Conservation (phyloP, 257 asterid species). For the Buddleja alternifolia region DNA sequence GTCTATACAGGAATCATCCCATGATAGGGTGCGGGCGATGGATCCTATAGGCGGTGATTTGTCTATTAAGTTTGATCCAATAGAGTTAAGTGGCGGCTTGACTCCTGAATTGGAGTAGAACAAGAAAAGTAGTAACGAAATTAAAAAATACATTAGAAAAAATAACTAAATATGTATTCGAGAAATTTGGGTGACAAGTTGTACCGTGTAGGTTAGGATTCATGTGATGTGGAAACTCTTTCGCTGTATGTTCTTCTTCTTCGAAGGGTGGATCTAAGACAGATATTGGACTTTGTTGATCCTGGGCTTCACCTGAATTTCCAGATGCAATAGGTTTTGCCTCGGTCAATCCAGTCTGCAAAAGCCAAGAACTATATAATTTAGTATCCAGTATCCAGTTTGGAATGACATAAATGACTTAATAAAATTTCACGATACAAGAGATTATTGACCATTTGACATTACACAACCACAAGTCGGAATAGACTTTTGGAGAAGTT, state of each 20-base stretch:
- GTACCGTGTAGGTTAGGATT: conserved; percentile 49
- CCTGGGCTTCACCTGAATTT: conserved; percentile 53
- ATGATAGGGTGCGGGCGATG: conserved; percentile 64
- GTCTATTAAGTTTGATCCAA: conserved; percentile 63
- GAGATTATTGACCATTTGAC: not conserved
- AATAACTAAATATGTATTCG: conserved; percentile 1
- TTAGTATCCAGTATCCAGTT: conserved; percentile 8
- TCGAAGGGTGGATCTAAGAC: conserved; percentile 59
- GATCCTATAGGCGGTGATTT: conserved; percentile 91
- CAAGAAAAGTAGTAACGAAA: not conserved
- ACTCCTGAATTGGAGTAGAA: conserved; percentile 40
- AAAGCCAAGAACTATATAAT: conserved; percentile 11
- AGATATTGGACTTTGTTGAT: conserved; percentile 77
- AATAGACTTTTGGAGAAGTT: not conserved
- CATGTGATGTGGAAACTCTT: conserved; percentile 36
- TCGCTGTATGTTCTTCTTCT: conserved; percentile 49
- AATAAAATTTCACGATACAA: conserved; percentile 10
- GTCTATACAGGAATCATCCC: conserved; percentile 54
- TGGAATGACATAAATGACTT: not conserved
- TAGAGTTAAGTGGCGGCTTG: conserved; percentile 35
- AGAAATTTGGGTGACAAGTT: not conserved
- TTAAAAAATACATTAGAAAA: not conserved
- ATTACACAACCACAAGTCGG: not conserved
- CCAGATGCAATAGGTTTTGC: conserved; percentile 38
- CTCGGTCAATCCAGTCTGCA: conserved; percentile 45